Base-by-base conservation (phyloP, 2,329 filamentous ascomycete species). In the Calonectria leucothoes region DNA sequence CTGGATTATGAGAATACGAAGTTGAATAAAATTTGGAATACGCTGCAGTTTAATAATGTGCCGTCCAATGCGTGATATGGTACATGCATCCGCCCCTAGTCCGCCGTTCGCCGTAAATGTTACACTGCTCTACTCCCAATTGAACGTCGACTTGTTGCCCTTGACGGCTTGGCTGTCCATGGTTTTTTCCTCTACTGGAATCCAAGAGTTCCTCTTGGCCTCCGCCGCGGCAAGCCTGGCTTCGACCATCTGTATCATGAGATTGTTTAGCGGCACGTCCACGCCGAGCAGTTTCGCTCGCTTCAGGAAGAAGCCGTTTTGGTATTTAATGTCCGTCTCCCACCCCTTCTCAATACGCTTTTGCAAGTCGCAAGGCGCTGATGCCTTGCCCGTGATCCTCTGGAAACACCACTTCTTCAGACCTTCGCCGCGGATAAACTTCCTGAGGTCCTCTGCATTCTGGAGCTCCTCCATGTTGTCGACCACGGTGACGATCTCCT, bases 221-320 rank as follows among this genome's bases (percentile, higher is more conserved):
- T 78, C 69, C 17, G 83, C 79, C 33, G 83, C 78, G 39, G 79
- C 77, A 8, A 89, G 85, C 86, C 94, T 96, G 29, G 92, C 94
- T 81, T 94, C 92, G 63, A 98, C 92, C 85, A 95, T 85, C 67
- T 92, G 87, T 82, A 93, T 86, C 51, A 97, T 86, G 87, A 94
- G 89, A 78, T 93, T 92, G 81, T 98, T 97, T 74, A 93, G 87
- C 14, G 91, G 90, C 79, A 92, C 92, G 65, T 90, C 87, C n/a
- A 98, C 87, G 1, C 94, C 94, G 73, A 96, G 80, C 81, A 94
- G 90, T 78, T 91, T 89, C 0, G 94, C 97, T 49, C 93, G 90
- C 65, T 87, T 89, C 37, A 97, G 88, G 73, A 99, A 93, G 85
- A 96, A 99, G 0, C 96, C 96, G 82, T 97, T 98, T 77, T 96